A percentile compares a stretch with the other conserved stretches of the same genome.
phyloP scores from a whole-genome alignment of 495 filamentous ascomycete genomes.

The Achaetomiella virescens region DNA sequence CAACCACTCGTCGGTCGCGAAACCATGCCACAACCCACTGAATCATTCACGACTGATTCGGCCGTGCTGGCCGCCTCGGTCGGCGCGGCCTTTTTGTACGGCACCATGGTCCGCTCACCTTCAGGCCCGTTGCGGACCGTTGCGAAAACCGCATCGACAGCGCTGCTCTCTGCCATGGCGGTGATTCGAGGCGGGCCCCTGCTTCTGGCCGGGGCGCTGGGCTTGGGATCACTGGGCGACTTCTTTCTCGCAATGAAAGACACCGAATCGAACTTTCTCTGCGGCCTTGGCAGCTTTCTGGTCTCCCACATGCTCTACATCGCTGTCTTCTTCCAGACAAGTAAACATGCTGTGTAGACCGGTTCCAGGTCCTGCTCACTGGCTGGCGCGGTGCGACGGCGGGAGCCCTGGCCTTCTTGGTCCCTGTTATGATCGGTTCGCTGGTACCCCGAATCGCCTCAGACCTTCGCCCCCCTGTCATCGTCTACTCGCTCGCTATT shows the following conservation, averaged over 20 bases:
- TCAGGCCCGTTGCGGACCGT: slow-evolving; percentile 15
- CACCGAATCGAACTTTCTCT: slow-evolving; percentile 19
- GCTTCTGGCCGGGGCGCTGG: slow-evolving; percentile 16
- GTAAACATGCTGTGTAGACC: background rate
- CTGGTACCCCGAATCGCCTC: slow-evolving; percentile 21
- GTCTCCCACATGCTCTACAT: slow-evolving; percentile 25
- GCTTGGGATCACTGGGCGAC: slow-evolving; percentile 21
- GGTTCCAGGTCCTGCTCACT: background rate
- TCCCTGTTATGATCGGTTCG: slow-evolving; percentile 11
- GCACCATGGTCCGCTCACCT: slow-evolving; percentile 11
- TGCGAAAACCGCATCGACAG: slow-evolving; percentile 24
- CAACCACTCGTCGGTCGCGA: too few species aligned
- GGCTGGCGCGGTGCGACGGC: slow-evolving; percentile 7
- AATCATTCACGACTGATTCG: background rate
- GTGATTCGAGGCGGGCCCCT: slow-evolving; percentile 4
- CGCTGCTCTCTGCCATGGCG: slow-evolving; percentile 16
- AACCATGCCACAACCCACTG: slow-evolving; percentile 5
- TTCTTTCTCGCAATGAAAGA: slow-evolving; percentile 23
- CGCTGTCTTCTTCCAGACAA: slow-evolving; percentile 9
- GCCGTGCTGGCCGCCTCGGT: slow-evolving; percentile 19
- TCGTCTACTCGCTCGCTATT: slow-evolving; percentile 46
- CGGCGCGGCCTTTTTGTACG: slow-evolving; percentile 15
- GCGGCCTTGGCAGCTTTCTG: slow-evolving; percentile 23
- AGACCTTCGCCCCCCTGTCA: slow-evolving; percentile 44
- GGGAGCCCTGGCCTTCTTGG: background rate